Conservation (phyloP, 805 yeast species). For the Pichia eremophila region DNA sequence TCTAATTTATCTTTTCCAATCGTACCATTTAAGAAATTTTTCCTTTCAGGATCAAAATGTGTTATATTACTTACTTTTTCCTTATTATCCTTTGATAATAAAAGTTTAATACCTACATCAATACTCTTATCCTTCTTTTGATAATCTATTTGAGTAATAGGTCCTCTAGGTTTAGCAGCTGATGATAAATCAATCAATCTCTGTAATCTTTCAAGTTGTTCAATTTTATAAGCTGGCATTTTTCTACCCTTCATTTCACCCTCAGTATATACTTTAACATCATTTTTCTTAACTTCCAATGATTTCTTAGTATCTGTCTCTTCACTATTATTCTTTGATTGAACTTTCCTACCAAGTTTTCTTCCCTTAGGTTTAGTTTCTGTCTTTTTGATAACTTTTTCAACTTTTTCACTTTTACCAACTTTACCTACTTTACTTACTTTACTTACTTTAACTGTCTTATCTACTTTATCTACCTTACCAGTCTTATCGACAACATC, state of each 20-base stretch:
- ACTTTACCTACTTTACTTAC: background rate
- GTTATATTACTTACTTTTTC: constrained; percentile 11
- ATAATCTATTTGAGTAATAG: background rate
- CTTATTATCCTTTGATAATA: constrained; percentile 2
- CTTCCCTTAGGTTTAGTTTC: background rate
- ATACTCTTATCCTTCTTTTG: background rate
- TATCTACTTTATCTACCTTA: background rate
- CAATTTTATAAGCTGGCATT: constrained; percentile 11
- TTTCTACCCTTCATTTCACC: constrained; percentile 3
- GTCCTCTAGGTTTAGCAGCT: constrained; percentile 14
- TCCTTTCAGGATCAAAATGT: constrained; percentile 12
- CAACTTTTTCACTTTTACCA: background rate
- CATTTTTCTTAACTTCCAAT: background rate
- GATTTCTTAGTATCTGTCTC: background rate
- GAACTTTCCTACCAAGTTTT: background rate
- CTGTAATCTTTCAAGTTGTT: constrained; percentile 9
- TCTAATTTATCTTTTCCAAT: background rate
- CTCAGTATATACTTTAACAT: background rate
- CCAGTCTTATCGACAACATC: background rate
- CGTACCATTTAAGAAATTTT: background rate
- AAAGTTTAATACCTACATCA: background rate
- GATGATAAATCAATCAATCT: constrained; percentile 11
- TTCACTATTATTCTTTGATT: background rate
- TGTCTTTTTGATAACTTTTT: background rate
- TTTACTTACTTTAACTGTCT: background rate